phyloP scores from a whole-genome alignment of 2,329 filamentous ascomycete genomes.

The Capronia epimyces region DNA sequence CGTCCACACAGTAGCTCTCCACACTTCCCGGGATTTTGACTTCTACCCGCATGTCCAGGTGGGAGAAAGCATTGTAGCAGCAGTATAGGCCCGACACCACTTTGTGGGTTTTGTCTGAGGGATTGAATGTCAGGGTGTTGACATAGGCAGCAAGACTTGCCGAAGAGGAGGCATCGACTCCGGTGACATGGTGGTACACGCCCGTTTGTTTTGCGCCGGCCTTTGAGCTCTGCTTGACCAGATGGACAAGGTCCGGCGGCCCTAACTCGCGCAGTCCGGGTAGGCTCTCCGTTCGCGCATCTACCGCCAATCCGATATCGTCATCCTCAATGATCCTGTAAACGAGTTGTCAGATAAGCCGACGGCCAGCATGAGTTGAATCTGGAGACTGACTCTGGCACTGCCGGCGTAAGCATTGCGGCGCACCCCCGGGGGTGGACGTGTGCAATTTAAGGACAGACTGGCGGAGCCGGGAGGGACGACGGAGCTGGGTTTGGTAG shows the following conservation, averaged over 20 bases:
- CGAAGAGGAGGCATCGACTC: constrained; percentile 93
- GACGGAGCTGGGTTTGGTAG: not conserved
- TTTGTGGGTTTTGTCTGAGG: constrained; percentile 77
- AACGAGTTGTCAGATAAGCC: constrained; percentile 12
- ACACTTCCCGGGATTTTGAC: constrained; percentile 95
- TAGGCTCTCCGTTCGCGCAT: constrained; percentile 85
- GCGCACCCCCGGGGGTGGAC: constrained; percentile 14
- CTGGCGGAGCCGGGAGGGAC: not conserved
- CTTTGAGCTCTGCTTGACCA: constrained; percentile 68
- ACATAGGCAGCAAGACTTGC: constrained; percentile 96
- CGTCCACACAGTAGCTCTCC: constrained; percentile 95
- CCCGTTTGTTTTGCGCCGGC: constrained; percentile 57
- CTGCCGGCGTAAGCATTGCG: constrained; percentile 66
- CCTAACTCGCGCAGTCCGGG: constrained; percentile 83
- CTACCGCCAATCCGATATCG: constrained; percentile 75
- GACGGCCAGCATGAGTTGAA: not conserved
- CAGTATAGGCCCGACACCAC: constrained; percentile 93
- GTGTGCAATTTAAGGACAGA: constrained; percentile 15
- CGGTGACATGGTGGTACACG: constrained; percentile 96
- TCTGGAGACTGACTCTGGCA: constrained; percentile 61
- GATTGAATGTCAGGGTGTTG: constrained; percentile 90
- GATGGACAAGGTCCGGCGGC: constrained; percentile 89
- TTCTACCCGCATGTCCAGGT: constrained; percentile 96
- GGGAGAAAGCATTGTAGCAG: constrained; percentile 99
- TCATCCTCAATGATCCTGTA: constrained; percentile 86